Percentiles rank a stretch among this genome's conserved stretches.
Conservation (phyloP, 352 stramenopile species). For the Plasmopara muralis region DNA sequence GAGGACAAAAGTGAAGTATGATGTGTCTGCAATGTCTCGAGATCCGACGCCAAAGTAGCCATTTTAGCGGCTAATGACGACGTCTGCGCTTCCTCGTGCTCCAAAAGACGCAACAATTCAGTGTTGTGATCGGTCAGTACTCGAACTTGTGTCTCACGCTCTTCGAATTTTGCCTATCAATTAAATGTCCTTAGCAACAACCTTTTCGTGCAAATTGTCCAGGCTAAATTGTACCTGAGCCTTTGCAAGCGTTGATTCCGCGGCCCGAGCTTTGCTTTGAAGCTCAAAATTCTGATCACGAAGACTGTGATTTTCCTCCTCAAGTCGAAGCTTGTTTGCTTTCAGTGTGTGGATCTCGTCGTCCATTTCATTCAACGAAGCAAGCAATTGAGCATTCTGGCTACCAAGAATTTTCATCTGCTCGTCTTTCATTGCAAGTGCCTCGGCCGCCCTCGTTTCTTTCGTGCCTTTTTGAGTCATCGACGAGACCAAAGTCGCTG, state of each 20-base stretch:
- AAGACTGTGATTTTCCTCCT: conserved; percentile 90
- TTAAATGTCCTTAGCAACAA: background rate
- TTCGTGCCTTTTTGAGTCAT: conserved; percentile 71
- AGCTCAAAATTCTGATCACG: conserved; percentile 91
- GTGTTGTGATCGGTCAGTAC: conserved; percentile 95
- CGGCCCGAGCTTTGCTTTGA: conserved; percentile 81
- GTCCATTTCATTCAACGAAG: conserved; percentile 83
- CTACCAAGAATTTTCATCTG: conserved; percentile 92
- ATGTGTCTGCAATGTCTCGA: conserved; percentile 83
- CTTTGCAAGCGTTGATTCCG: conserved; percentile 80
- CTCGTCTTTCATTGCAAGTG: conserved; percentile 95
- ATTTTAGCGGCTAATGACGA: conserved; percentile 55
- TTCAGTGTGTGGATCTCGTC: conserved; percentile 65
- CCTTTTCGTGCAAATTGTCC: background rate
- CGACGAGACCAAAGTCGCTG: conserved; percentile 28
- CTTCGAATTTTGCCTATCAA: conserved; percentile 53
- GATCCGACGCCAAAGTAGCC: conserved; percentile 49
- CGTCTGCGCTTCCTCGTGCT: conserved; percentile 91
- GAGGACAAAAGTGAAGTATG: conserved; percentile 87
- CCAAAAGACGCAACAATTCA: conserved; percentile 91
- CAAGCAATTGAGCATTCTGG: conserved; percentile 86
- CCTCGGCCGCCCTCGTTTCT: conserved; percentile 84
- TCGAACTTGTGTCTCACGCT: conserved; percentile 90
- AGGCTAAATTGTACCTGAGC: conserved; percentile 32
- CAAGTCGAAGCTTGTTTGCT: conserved; percentile 53